phyloP scores from a whole-genome alignment of 2,329 filamentous ascomycete genomes.

The Talaromyces sp. region DNA sequence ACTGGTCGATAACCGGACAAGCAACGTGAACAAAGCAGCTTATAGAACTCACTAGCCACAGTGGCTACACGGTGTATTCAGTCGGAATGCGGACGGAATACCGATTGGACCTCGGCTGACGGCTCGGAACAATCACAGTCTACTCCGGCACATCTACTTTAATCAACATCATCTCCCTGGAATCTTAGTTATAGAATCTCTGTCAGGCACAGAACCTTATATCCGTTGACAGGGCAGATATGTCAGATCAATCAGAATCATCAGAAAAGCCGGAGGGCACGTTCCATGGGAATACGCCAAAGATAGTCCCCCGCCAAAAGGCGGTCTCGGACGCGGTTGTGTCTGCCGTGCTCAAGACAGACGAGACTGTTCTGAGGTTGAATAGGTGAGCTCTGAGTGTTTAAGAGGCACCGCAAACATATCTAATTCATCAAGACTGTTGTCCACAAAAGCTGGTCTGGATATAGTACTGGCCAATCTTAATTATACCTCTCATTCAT shows the following conservation, averaged over 20 bases:
- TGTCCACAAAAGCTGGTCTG: conserved; percentile 65
- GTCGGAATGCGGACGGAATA: background rate
- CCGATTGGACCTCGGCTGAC: conserved; percentile 11
- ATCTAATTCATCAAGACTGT: conserved; percentile 51
- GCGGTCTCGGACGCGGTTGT: conserved; percentile 6
- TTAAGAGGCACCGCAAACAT: no score
- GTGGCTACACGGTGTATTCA: background rate
- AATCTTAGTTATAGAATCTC: background rate
- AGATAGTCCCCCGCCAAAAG: conserved; percentile 17
- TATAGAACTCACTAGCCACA: background rate
- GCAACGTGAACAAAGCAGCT: background rate
- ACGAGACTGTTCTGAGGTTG: conserved; percentile 19
- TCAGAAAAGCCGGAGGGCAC: background rate
- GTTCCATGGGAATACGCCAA: background rate
- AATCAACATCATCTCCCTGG: background rate
- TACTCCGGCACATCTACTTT: background rate
- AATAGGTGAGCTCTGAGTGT: conserved; percentile 20
- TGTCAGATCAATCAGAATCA: background rate
- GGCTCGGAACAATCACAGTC: background rate
- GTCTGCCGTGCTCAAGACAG: conserved; percentile 11
- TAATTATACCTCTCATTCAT: conserved; percentile 64
- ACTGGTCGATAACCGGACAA: background rate
- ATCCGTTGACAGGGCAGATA: background rate
- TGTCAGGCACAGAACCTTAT: background rate
- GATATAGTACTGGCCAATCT: conserved; percentile 67